These are phyloP conservation scores for Hymenoscyphus linearis DNA, from an alignment of 2,329 filamentous ascomycete genomes.

Conservation along the genomic window DNA sequence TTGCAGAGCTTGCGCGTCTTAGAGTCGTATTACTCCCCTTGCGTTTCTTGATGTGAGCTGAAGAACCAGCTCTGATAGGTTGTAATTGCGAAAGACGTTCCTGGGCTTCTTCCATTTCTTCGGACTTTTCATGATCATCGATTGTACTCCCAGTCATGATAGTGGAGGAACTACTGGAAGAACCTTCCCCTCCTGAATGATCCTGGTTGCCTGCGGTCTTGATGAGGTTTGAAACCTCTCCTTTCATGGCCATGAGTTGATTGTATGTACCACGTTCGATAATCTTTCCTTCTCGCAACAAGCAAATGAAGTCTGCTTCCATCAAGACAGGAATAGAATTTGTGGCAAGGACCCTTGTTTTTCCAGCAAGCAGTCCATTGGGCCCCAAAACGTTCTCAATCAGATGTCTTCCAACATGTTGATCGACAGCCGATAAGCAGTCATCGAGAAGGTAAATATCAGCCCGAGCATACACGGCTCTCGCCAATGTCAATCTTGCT, in stretches of 20 bases:
- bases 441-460: conserved; percentile 95
- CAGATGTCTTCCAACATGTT: conserved; percentile 90
- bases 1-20: conserved; percentile 85
- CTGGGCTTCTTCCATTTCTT: conserved; percentile 69
- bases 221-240: conserved; percentile 79
- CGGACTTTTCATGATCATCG: conserved; percentile 46
- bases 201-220: conserved; percentile 64
- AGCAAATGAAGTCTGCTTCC: conserved; percentile 81
- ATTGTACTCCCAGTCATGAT: conserved; percentile 42
- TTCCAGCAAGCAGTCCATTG: conserved; percentile 73
- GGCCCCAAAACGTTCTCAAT: conserved; percentile 90
- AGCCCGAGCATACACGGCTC: conserved; percentile 93
- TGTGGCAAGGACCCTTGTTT: conserved; percentile 89
- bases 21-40: conserved; percentile 73
- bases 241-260: conserved; percentile 90
- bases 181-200: conserved; percentile 35
- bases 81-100: conserved; percentile 71
- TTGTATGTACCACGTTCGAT: conserved; percentile 85
- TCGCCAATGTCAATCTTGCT: conserved; percentile 82
- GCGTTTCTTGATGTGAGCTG: conserved; percentile 46
- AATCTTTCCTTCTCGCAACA: conserved; percentile 78
- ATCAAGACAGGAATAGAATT: conserved; percentile 90
- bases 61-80: conserved; percentile 58
- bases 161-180: conserved; percentile 52
- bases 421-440: conserved; percentile 93